These are phyloP conservation scores for Boletus sensibilis DNA, from an alignment of 768 basidiomycete genomes.

Conservation along the genomic window DNA sequence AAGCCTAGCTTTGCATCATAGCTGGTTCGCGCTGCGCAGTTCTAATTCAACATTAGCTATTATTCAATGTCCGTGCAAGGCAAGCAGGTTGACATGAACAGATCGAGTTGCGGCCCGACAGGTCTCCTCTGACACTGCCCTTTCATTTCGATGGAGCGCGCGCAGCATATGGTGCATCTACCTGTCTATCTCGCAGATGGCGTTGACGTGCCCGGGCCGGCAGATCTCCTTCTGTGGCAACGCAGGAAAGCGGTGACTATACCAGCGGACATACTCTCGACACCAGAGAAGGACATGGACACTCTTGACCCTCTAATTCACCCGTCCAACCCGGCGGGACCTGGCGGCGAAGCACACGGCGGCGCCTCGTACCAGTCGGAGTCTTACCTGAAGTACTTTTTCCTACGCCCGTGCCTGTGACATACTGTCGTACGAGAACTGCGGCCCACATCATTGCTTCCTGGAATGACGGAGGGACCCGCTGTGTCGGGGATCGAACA, in stretches of 20 bases:
- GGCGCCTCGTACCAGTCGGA: constrained; percentile 2
- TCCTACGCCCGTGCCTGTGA: constrained; percentile 5
- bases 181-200: neutral
- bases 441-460: constrained; percentile 8
- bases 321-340: constrained; percentile 6
- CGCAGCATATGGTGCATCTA: neutral
- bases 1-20: neutral
- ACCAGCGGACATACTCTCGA: neutral
- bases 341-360: constrained; percentile 4
- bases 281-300: constrained; percentile 1
- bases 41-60: neutral
- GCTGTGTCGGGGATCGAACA: constrained; percentile 1
- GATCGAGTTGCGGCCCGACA: neutral
- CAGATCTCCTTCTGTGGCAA: constrained; percentile 6
- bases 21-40: neutral
- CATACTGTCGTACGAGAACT: constrained; percentile 10
- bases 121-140: neutral
- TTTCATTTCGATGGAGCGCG: neutral
- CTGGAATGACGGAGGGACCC: constrained; percentile 5
- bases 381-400: constrained; percentile 5
- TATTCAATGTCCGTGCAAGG: constrained; percentile 5
- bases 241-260: neutral
- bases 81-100: neutral
- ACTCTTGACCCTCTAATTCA: constrained; percentile 1
- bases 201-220: neutral